Base-by-base conservation (phyloP, 2,329 filamentous ascomycete genomes). In the Ilyonectria destructans region DNA sequence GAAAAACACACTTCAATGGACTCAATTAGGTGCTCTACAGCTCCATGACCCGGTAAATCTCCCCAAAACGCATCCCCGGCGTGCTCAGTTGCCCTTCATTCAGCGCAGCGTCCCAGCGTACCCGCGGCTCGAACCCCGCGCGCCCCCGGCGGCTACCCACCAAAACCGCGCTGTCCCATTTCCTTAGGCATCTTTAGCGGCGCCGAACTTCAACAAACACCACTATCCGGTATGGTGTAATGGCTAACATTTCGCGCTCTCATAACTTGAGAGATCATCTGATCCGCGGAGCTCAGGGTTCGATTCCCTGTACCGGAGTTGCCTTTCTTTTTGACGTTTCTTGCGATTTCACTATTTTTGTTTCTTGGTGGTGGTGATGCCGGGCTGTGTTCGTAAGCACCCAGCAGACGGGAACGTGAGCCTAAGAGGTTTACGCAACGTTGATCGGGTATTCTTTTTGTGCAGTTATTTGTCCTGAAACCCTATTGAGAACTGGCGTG, bases 201-300 rank as follows among this genome's bases (percentile, higher is more conserved):
- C 31, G 31, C 31, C 12, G 31, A 1, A 6, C n/a, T 13, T 21
- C 61, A 63, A 48, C 61, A 45, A 61, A 57, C 52, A 66, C 52
- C 60, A 52, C 45, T 49, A 52, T 78, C 76, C 76, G 76, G 76
- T 77, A 77, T 78, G 76, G 76, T 78, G 76, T 78, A 78, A 75
- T 78, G 76, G 76, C 75, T 75, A 78, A 78, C 76, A 78, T 78
- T 78, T 78, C 75, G 73, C 76, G 76, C 76, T 78, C 76, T 78
- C 76, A 77, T 59, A 70, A 74, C 67, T 33, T 72, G 70, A 72
- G 73, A 56, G 73, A 71, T 56, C 52, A 57, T 10, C n/a, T 58
- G 46, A 35, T 48, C 64, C 64, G 64, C 64, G 64, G 64, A 67
- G 64, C 64, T 59, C 64, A 67, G 64, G 64, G 64, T 74, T 74